These are phyloP conservation scores for Ascochyta fabae DNA, from an alignment of 2,329 filamentous ascomycete genomes.

Conservation along the genomic window DNA sequence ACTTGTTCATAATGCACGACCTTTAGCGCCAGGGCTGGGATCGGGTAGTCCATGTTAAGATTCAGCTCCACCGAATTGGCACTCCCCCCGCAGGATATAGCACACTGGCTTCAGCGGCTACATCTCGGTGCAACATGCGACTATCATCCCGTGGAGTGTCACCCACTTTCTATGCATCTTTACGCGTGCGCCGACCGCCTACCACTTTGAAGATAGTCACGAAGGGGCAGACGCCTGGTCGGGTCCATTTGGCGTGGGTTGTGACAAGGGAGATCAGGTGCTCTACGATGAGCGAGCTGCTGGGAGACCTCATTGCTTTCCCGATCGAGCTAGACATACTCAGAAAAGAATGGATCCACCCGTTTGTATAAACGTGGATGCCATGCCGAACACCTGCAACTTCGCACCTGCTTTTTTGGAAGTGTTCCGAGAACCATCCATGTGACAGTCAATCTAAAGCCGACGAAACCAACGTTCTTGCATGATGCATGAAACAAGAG, in stretches of 20 bases:
- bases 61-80: background rate
- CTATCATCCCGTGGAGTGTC: background rate
- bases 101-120: background rate
- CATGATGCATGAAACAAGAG: background rate
- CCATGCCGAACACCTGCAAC: slow-evolving; percentile 1
- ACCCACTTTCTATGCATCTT: background rate
- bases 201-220: background rate
- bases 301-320: background rate
- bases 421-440: background rate
- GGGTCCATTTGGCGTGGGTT: background rate
- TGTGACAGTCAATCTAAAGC: slow-evolving; percentile 5
- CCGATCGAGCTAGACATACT: background rate
- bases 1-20: background rate
- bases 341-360: background rate
- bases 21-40: background rate
- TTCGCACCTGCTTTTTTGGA: slow-evolving; percentile 7
- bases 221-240: background rate
- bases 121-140: background rate
- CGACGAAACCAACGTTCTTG: background rate
- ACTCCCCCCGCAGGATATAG: background rate
- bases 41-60: background rate
- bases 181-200: background rate
- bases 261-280: background rate
- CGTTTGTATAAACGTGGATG: background rate
- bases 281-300: background rate